These are phyloP conservation scores for Kuraishia ogatae DNA, from an alignment of 805 yeast species.

Conservation along the genomic window DNA sequence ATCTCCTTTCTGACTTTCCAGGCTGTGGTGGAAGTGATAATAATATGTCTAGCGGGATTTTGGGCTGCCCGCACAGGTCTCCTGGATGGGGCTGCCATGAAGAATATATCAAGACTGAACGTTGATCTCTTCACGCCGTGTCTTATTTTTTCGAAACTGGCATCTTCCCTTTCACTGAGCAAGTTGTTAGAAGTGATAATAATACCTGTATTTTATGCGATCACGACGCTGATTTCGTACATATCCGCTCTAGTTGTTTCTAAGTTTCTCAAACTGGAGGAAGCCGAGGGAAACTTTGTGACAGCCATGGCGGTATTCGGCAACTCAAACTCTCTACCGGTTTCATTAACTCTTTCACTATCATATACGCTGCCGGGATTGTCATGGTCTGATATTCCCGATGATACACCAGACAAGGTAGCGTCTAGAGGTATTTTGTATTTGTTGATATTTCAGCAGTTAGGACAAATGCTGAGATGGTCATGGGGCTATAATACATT, in stretches of 20 bases:
- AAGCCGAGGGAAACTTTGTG: slow-evolving; percentile 79
- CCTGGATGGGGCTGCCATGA: slow-evolving; percentile 66
- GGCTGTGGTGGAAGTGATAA: slow-evolving; percentile 85
- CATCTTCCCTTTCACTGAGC: slow-evolving; percentile 56
- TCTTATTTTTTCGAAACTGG: slow-evolving; percentile 77
- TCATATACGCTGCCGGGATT: slow-evolving; percentile 70
- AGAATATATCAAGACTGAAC: slow-evolving; percentile 65
- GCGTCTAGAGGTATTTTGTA: slow-evolving; percentile 75
- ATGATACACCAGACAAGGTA: slow-evolving; percentile 59
- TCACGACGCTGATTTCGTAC: slow-evolving; percentile 73
- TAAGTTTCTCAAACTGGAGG: slow-evolving; percentile 46
- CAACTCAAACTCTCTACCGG: slow-evolving; percentile 91
- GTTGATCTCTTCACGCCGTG: slow-evolving; percentile 95
- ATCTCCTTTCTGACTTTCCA: slow-evolving; percentile 72
- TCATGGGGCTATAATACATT: slow-evolving; percentile 79
- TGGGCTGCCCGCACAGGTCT: slow-evolving; percentile 71
- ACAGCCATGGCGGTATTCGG: slow-evolving; percentile 97
- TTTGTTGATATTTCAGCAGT: slow-evolving; percentile 68
- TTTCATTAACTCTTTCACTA: slow-evolving; percentile 74
- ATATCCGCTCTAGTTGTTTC: slow-evolving; percentile 51
- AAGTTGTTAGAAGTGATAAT: slow-evolving; percentile 74
- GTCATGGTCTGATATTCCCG: slow-evolving; percentile 64
- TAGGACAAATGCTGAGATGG: slow-evolving; percentile 80
- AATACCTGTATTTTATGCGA: slow-evolving; percentile 77
- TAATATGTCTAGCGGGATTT: slow-evolving; percentile 81